Evolutionary conservation across 176 grass and related monocot species (phyloP), one percentile per base, ranked within the genome.

Genomic region (Thinopyrum elongatum): DNA sequence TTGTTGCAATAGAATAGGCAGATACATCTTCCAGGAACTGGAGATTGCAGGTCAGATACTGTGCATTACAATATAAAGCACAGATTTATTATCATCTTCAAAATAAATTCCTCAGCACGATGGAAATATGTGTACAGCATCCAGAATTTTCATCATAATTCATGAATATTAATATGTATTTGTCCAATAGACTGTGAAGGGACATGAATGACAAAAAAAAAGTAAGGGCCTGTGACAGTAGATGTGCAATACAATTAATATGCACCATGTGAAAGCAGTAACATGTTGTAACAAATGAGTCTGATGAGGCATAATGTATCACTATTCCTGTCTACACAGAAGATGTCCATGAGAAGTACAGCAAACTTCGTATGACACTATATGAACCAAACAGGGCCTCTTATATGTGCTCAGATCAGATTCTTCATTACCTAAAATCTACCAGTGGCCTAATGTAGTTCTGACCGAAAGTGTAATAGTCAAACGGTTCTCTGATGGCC

Each of bases 401-500:
- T 21, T 31, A 53, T 14, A 58, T 59, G 55, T 30, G 36, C 36
- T 53, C 19, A 74, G 49, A 35, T 73, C 10, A 84, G 62, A 87
- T 85, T 59, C 86, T 88, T 74, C 65, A 86, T 87, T 85, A 98
- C 97, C 97, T 94, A 65, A 90, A 99, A 91, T 99, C 88, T 76
- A 94, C 44, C 87, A 96, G 75, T 35, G 92, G 92, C 55, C 90
- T 88, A 51, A 99, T 90, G 69, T 99, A 99, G 90, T 99, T 94
- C 86, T 98, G 97, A 91, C 97, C 97, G 78, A 99, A 96, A 85
- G 88, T 92, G 58, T 96, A 99, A 76, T 99, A 99, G 80, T 99
- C 97, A 61, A 99, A 99, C 57, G 94, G 97, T 86, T 99, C 90
- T 83, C 90, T 92, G 79, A 98, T 26, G 30, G 94, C 94, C 84